Conservation (phyloP, 352 stramenopile species). For the Pythium rishiriense region DNA sequence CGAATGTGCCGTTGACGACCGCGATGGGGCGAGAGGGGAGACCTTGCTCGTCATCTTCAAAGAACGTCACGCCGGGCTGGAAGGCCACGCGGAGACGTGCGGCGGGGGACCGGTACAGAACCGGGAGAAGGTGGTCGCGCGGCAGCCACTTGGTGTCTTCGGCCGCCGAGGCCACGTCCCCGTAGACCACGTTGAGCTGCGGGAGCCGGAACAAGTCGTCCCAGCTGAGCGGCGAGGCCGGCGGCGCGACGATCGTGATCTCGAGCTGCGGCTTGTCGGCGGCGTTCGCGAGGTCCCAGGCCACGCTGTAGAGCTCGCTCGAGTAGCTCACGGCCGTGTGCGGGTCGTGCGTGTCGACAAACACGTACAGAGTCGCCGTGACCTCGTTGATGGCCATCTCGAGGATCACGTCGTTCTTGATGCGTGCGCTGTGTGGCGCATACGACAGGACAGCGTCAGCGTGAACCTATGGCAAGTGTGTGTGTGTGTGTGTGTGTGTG, state of each 20-base stretch:
- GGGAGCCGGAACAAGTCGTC: constrained; percentile 55
- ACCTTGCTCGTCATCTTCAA: constrained; percentile 33
- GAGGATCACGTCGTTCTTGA: constrained; percentile 13
- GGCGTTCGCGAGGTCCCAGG: constrained; percentile 65
- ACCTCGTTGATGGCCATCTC: constrained; percentile 8
- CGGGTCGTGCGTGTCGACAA: constrained; percentile 49
- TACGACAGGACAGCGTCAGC: background rate
- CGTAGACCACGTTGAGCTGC: constrained; percentile 68
- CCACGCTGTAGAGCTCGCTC: constrained; percentile 64
- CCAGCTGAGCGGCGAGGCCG: constrained; percentile 34
- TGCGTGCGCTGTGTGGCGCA: background rate
- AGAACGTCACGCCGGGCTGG: constrained; percentile 51
- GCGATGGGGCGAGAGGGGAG: background rate
- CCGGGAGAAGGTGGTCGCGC: constrained; percentile 44
- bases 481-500: too few relatives aligned
- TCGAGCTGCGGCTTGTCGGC: constrained; percentile 56
- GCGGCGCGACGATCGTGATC: constrained; percentile 25
- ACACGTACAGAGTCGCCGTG: constrained; percentile 34
- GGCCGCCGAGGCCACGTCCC: constrained; percentile 38
- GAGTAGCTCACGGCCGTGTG: constrained; percentile 16
- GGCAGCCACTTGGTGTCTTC: constrained; percentile 48
- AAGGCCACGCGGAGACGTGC: constrained; percentile 48
- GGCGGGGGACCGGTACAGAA: constrained; percentile 64
- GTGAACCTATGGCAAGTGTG: too few relatives aligned
- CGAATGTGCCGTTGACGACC: constrained; percentile 78